Base-by-base conservation (phyloP, 192 early-diverging fungal species). In the Chytriomyces sp. region DNA sequence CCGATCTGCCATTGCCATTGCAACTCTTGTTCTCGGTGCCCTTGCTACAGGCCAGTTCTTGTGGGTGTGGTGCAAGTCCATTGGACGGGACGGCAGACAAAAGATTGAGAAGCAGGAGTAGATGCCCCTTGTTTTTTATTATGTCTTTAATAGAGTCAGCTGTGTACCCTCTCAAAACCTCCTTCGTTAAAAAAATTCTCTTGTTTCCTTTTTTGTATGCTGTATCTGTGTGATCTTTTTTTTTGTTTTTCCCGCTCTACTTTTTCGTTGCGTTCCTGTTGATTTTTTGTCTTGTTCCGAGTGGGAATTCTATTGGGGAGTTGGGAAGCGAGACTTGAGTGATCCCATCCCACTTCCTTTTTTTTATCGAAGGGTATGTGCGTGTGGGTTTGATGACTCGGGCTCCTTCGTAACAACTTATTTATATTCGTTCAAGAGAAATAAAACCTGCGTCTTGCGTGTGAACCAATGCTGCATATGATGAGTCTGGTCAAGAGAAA, bases 11-110 rank as follows among this genome's bases (percentile, higher is more conserved):
- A 26, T 76, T 18, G 20, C 64, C 48, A 45, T 44, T 8, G 24
- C 6, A 7, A 43, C 67, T 20, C 24, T 69, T 57, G 9, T 67
- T 6, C 9, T 69, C 23, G 35, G 23, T 50, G 18, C 65, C 10
- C 18, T 61, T 67, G 48, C 64, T 7, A 7, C 67, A 0, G 45
- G 16, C 8, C 43, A 45, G 26, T 69, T 77, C 20, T 50, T 50
- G 57, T 45, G 64, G 26, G 59, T 69, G 10, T 68, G 66, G 66
- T 45, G 20, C 67, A 66, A 43, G 20, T 45, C 10, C 60, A 78
- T 78, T 50, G 77, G 77, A 45, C 53, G 77, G 6, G 77, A 78
- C 43, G 77, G 77, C 50, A 20, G 77, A 8, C 77, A 78, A 47
- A 78, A 68, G 77, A 65, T 72, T 65, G 50, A 64, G 28, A 67